A percentile compares a stretch with the other conserved stretches of the same genome.
phyloP scores from a whole-genome alignment of 306 rosid species.

The Glycyrrhiza uralensis region DNA sequence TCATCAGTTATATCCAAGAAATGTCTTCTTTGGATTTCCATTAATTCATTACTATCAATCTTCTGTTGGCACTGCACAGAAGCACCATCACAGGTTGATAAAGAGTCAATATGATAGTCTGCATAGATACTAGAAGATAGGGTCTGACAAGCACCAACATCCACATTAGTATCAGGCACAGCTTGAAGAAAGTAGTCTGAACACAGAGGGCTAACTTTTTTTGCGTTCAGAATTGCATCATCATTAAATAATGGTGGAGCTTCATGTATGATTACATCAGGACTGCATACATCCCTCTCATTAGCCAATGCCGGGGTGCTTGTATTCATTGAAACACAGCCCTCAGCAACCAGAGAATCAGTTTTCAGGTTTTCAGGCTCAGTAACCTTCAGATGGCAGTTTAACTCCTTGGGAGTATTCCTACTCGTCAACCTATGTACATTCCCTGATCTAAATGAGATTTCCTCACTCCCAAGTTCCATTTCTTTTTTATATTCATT shows the following conservation, averaged over 20 bases:
- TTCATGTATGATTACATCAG: conserved; percentile 14
- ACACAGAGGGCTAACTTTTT: conserved; percentile 40
- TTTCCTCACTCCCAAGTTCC: conserved; percentile 40
- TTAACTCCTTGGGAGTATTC: conserved; percentile 26
- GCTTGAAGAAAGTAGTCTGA: conserved; percentile 48
- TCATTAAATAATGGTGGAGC: conserved; percentile 24
- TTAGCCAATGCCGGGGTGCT: conserved; percentile 26
- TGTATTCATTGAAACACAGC: conserved; percentile 32
- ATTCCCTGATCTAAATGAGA: conserved; percentile 41
- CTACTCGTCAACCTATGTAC: conserved; percentile 46
- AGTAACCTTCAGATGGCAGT: conserved; percentile 20
- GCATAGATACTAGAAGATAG: conserved; percentile 35
- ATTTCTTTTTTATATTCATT: conserved; percentile 36
- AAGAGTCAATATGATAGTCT: conserved; percentile 38
- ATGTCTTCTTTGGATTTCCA: conserved; percentile 35
- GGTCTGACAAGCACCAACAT: conserved; percentile 30
- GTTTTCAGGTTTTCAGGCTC: conserved; percentile 35
- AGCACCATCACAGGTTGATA: conserved; percentile 32
- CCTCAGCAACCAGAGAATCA: conserved; percentile 21
- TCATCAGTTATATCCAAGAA: conserved; percentile 29
- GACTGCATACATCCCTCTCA: conserved; percentile 26
- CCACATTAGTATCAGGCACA: conserved; percentile 29
- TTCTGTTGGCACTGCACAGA: conserved; percentile 28
- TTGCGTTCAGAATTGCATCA: conserved; percentile 25
- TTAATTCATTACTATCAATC: conserved; percentile 41